phyloP scores from a whole-genome alignment of 1,139 yeast species.

The Zhuliangozyma blackwelliae region DNA sequence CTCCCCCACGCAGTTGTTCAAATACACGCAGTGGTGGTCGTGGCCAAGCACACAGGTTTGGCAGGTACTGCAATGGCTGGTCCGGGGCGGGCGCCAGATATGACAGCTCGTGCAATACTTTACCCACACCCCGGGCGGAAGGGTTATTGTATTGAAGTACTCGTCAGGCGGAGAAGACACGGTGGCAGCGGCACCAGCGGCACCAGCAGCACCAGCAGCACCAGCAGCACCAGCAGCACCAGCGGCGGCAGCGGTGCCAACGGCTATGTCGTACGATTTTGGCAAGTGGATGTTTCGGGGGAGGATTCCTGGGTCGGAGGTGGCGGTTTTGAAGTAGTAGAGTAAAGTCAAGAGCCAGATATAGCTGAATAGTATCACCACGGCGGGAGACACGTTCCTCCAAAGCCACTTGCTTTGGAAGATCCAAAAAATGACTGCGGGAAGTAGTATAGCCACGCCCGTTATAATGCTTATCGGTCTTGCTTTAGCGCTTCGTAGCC shows the following conservation, averaged over 20 bases:
- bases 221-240: no score
- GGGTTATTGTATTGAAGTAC: slow-evolving; percentile 51
- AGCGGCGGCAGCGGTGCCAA: no score
- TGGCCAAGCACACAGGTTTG: slow-evolving; percentile 41
- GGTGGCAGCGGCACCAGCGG: background rate
- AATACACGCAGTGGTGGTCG: slow-evolving; percentile 40
- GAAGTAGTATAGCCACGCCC: slow-evolving; percentile 32
- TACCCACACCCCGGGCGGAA: slow-evolving; percentile 52
- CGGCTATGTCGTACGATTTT: slow-evolving; percentile 10
- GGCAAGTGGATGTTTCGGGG: slow-evolving; percentile 67
- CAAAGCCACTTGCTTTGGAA: slow-evolving; percentile 54
- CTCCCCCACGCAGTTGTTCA: slow-evolving; percentile 39
- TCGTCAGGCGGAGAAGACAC: slow-evolving; percentile 48
- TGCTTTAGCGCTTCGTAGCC: slow-evolving; percentile 43
- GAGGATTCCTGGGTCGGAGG: slow-evolving; percentile 68
- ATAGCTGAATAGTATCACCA: slow-evolving; percentile 56
- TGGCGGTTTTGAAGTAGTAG: slow-evolving; percentile 52
- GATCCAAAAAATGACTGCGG: slow-evolving; percentile 45
- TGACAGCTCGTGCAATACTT: slow-evolving; percentile 45
- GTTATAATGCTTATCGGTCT: slow-evolving; percentile 34
- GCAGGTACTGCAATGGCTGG: slow-evolving; percentile 42
- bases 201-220: no score
- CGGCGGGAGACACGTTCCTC: slow-evolving; percentile 53
- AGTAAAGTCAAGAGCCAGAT: slow-evolving; percentile 46
- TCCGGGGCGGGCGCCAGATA: slow-evolving; percentile 44